A percentile compares a stretch with the other conserved stretches of the same genome.
Evolutionary conservation across 2,329 filamentous ascomycete genomes (phyloP).

Genomic region (Colletotrichum camelliae): DNA sequence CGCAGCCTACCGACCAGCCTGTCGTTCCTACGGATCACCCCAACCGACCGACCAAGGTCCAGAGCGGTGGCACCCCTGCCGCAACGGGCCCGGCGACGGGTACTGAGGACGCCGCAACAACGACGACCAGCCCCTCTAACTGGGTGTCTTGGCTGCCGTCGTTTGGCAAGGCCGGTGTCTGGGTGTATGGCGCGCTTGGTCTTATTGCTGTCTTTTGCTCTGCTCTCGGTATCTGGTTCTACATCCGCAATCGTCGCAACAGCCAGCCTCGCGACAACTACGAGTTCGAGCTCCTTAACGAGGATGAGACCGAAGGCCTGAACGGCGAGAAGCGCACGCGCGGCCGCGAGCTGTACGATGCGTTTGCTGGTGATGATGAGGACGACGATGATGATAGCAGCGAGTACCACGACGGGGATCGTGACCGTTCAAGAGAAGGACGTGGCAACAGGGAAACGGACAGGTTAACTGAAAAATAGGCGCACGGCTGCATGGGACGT

Average conservation of each 20-base stretch:
- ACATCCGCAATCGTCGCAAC: conserved; percentile 77
- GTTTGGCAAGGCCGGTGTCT: conserved; percentile 87
- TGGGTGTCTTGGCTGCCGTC: conserved; percentile 89
- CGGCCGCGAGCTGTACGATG: conserved; percentile 94
- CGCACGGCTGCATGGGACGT: not conserved
- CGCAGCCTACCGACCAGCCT: conserved; percentile 49
- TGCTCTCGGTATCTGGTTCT: conserved; percentile 82
- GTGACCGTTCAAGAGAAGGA: conserved; percentile 24
- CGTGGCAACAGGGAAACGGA: conserved; percentile 17
- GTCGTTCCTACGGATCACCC: conserved; percentile 66
- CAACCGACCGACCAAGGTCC: conserved; percentile 63
- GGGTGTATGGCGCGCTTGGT: conserved; percentile 89
- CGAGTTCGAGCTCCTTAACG: conserved; percentile 91
- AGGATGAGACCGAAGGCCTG: conserved; percentile 72
- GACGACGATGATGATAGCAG: conserved; percentile 69
- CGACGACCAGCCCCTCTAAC: conserved; percentile 66
- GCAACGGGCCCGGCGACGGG: conserved; percentile 35
- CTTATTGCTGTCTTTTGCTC: conserved; percentile 86
- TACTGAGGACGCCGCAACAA: conserved; percentile 37
- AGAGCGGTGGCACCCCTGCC: conserved; percentile 35
- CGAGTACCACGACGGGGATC: conserved; percentile 37
- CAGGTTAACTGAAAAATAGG: conserved; percentile 24
- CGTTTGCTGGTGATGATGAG: conserved; percentile 85
- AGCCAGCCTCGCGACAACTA: conserved; percentile 83
- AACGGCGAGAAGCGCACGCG: conserved; percentile 60